Percentiles rank a stretch among this genome's conserved stretches.
These are phyloP conservation scores for Cyberlindnera meyerae DNA, from an alignment of 805 yeast species.

Conservation along the genomic window DNA sequence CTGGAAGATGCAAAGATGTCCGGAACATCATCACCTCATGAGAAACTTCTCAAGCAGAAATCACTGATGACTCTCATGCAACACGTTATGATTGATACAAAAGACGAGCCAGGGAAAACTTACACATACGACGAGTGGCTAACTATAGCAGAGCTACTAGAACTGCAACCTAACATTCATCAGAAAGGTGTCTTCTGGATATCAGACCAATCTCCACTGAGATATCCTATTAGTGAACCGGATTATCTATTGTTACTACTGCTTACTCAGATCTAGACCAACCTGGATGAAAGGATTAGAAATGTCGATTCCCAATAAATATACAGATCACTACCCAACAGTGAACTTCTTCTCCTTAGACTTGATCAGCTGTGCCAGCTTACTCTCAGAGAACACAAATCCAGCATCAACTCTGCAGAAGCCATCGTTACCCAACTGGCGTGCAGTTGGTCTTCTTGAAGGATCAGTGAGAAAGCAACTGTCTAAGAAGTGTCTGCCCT, in stretches of 20 bases:
- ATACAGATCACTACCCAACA: not conserved
- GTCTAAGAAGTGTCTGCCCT: slow-evolving; percentile 68
- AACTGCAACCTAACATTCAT: no score
- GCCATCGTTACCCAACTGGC: slow-evolving; percentile 47
- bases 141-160: slow-evolving; percentile 31
- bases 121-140: slow-evolving; percentile 54
- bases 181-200: slow-evolving; percentile 49
- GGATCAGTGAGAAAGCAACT: slow-evolving; percentile 77
- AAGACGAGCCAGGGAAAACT: slow-evolving; percentile 25
- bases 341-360: slow-evolving; percentile 32
- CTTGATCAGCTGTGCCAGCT: slow-evolving; percentile 49
- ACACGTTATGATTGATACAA: slow-evolving; percentile 14
- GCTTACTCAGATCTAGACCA: slow-evolving; percentile 23
- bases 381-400: slow-evolving; percentile 51
- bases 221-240: slow-evolving; percentile 66
- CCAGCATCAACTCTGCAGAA: slow-evolving; percentile 39
- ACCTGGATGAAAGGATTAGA: slow-evolving; percentile 5
- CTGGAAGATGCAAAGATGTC: slow-evolving; percentile 7
- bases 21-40: no score
- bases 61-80: slow-evolving; percentile 21
- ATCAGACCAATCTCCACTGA: slow-evolving; percentile 59
- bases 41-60: slow-evolving; percentile 4
- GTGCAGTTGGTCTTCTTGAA: slow-evolving; percentile 84
- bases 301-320: slow-evolving; percentile 2
- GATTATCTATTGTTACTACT: slow-evolving; percentile 47